phyloP scores from a whole-genome alignment of 2,329 filamentous ascomycete species.

The Penicillium janthinellum region DNA sequence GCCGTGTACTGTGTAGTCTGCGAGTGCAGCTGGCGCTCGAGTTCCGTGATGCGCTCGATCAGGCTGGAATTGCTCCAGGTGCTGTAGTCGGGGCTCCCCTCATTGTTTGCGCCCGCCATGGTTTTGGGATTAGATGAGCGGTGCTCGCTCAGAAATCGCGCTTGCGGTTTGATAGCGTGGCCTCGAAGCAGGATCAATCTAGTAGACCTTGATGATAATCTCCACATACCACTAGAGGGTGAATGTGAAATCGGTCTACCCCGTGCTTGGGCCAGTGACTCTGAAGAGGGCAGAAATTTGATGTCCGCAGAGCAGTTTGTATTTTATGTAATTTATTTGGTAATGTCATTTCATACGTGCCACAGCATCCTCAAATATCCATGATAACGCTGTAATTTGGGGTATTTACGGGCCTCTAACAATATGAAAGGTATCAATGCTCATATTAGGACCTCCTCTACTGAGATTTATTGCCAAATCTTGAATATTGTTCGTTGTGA shows the following conservation, averaged over 20 bases:
- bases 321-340: slow-evolving; percentile 9
- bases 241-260: slow-evolving; percentile 1
- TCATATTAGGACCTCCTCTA: too few species aligned
- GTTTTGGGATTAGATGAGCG: slow-evolving; percentile 19
- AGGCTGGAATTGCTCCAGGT: slow-evolving; percentile 70
- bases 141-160: slow-evolving; percentile 16
- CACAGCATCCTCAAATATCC: too few species aligned
- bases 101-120: slow-evolving; percentile 26
- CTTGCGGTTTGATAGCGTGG: slow-evolving; percentile 10
- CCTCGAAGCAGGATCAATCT: slow-evolving; percentile 17
- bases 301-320: slow-evolving; percentile 13
- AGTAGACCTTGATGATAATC: slow-evolving; percentile 20
- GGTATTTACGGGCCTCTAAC: neutral
- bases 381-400: neutral
- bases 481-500: neutral
- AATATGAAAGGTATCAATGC: neutral
- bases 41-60: slow-evolving; percentile 65
- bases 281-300: slow-evolving; percentile 12
- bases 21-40: slow-evolving; percentile 67
- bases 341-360: slow-evolving; percentile 1
- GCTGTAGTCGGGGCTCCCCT: slow-evolving; percentile 54
- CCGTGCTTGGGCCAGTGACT: slow-evolving; percentile 6
- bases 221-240: slow-evolving; percentile 36
- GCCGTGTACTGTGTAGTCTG: slow-evolving; percentile 44
- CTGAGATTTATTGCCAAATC: neutral